These are phyloP conservation scores for Capsella rubella DNA, from an alignment of 441 rosid species.

Conservation along the genomic window DNA sequence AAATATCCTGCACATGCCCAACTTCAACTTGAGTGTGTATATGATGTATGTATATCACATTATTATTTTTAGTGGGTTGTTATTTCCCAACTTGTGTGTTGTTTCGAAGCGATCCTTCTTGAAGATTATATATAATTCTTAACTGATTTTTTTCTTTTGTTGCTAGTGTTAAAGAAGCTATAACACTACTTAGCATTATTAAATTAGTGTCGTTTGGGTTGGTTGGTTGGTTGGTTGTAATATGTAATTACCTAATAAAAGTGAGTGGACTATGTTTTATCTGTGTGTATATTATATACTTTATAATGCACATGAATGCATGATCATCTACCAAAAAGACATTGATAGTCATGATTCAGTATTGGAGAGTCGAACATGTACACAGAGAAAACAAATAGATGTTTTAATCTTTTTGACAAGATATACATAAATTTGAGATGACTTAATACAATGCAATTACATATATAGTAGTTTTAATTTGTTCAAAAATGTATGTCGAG, in stretches of 20 bases:
- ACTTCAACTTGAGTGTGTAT: slow-evolving; percentile 12
- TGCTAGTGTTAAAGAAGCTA: background rate
- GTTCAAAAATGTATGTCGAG: background rate
- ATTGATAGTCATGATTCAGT: background rate
- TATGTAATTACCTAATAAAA: background rate
- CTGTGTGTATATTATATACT: background rate
- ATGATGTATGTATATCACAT: background rate
- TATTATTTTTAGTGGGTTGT: background rate
- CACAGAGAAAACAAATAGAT: background rate
- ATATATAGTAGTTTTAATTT: background rate
- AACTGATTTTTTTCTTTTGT: background rate
- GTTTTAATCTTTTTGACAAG: background rate
- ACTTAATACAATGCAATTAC: background rate
- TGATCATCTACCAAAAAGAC: background rate
- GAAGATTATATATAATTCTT: background rate
- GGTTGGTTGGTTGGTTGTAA: background rate
- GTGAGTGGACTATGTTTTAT: background rate
- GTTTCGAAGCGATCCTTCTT: slow-evolving; percentile 1
- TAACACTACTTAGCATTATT: background rate
- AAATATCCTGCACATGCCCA: slow-evolving; percentile 6
- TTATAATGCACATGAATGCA: background rate
- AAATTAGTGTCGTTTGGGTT: background rate
- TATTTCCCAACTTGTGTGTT: slow-evolving; percentile 15
- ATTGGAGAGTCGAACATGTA: background rate
- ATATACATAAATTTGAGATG: background rate